Evolutionary conservation across 257 asterid species (phyloP).

Genomic region (Asclepias syriaca): DNA sequence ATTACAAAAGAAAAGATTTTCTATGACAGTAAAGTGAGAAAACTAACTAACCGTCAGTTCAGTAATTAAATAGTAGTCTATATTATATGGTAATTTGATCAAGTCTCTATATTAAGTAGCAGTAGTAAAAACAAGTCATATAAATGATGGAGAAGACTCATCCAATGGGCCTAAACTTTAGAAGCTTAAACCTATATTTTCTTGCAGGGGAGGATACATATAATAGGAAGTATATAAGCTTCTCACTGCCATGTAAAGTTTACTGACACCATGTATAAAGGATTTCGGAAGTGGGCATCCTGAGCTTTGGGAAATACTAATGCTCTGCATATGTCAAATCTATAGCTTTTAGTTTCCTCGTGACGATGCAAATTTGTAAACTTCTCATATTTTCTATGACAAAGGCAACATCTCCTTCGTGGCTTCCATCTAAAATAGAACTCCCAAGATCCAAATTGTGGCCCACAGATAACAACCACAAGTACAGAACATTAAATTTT

Average conservation of each 20-base stretch:
- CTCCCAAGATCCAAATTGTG: neutral
- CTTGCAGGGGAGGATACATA: neutral
- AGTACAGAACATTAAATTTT: neutral
- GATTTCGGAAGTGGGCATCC: neutral
- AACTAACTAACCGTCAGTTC: neutral
- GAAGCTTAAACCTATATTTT: neutral
- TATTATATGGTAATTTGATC: neutral
- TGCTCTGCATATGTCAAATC: neutral
- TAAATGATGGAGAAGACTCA: neutral
- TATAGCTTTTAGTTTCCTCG: neutral
- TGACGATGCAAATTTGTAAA: neutral
- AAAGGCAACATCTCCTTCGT: neutral
- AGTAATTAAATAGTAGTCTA: neutral
- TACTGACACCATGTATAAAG: neutral
- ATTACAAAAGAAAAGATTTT: neutral
- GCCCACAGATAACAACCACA: neutral
- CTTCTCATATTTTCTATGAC: neutral
- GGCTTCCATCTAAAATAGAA: conserved; percentile 1
- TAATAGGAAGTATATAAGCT: neutral
- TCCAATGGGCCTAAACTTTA: neutral
- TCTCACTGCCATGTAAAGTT: neutral
- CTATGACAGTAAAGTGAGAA: neutral
- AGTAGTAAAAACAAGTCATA: neutral
- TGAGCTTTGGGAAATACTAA: neutral
- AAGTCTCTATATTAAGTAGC: neutral